Base-by-base conservation (phyloP, 257 asterid species). In the Scutellaria barbata region DNA sequence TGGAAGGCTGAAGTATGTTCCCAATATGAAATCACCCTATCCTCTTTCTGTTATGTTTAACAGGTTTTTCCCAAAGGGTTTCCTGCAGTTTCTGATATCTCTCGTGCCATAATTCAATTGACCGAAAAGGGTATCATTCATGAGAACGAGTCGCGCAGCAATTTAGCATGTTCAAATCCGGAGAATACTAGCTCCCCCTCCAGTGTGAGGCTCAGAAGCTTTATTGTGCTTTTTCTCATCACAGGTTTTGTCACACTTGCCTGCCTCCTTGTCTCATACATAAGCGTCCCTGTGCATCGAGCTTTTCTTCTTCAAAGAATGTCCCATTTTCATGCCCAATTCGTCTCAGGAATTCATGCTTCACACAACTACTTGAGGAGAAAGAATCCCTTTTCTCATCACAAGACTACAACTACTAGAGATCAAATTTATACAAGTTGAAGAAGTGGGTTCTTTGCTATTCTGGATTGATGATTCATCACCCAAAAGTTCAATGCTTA, bases 1-100 rank as follows among this genome's bases (percentile, higher is more conserved):
- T 2, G 2, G 4, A 30, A 30, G 35, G 3, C 35, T 30, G 35
- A 3, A 30, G 35, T 30, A 2, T 30, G 35, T 30, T 30, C 35
- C 3, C 5, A 30, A 3, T 22, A 22, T 30, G 35, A 30, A 4
- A 30, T 30, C 4, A 30, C 0, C 35, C 35, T 52, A 33, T 68
- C 52, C 17, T 4, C 25, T 53, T 4, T 55, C 10, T 10, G 16
- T 41, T n/a, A 25, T 14, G 7, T 22, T 62, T 50, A 12, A 43
- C 67, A 83, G 88, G 86, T 60, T 20, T 83, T 85, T 45, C 82
- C 84, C 40, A 83, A 72, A 70, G 78, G 75, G 8, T 83, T 83
- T 7, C 83, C 85, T 0, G 61, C 76, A 17, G 81, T 81, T 53
- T 63, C 86, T 14, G 83, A 76, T 7, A 50, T 83, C 55, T 85